Evolutionary conservation across 805 yeast genomes (phyloP), one percentile per base, ranked within the genome.

Genomic region (Kuraishia floccosa): DNA sequence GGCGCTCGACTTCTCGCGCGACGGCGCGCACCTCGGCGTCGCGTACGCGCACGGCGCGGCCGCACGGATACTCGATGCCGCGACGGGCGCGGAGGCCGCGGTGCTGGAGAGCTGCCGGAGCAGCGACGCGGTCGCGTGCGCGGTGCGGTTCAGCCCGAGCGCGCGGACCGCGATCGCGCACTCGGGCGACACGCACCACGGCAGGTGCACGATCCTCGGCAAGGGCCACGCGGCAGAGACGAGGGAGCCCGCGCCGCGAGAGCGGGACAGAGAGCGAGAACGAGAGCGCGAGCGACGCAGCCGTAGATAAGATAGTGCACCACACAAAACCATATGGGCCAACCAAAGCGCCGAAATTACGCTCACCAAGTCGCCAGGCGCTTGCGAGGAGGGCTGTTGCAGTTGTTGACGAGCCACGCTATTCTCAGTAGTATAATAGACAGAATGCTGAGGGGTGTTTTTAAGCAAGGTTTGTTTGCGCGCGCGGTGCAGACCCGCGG

Each of bases 41-140:
- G 50, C 65, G 4, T 68, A 51, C 39, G 69, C 60, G 30, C 45
- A 53, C n/a, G 52, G 52, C n/a, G 36, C 52, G 19, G 46, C 53
- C 36, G 55, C 56, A 8, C 49, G 46, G 21, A 45, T 68, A 6
- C 58, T 46, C 35, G 65, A 61, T 25, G 31, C 39, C 17, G 46
- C 42, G 6, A 30, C 50, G 1, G 35, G 18, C 16, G 28, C 37
- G 24, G 50, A 52, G 30, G 47, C 59, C 6, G 7, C 6, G 8
- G 27, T 23, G 21, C 11, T 30, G 8, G 11, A 17, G 18, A 16
- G 17, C n/a, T 30, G 31, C 17, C 17, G 9, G 13, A 20, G 31
- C 12, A 21, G 27, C 6, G 14, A 26, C 9, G 16, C 21, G n/a
- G 19, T 27, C 10, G 26, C 33, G 4, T n/a, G n/a, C n/a, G 24